Base-by-base conservation (phyloP, 2,329 filamentous ascomycete genomes). In the Metarhizium anisopliae region DNA sequence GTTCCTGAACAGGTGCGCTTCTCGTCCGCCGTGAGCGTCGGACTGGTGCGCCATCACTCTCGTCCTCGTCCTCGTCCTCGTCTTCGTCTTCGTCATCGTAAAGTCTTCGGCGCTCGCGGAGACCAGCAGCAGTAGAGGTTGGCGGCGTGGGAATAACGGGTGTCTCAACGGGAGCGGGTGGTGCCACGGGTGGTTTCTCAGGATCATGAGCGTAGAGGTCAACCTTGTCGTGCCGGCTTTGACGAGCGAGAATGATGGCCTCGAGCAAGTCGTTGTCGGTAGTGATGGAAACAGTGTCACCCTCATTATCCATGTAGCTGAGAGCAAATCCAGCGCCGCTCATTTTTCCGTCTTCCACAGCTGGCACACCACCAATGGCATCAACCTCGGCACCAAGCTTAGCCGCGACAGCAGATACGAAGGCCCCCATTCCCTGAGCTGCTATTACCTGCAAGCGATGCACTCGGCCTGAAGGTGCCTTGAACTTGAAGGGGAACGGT, bases 401-500 rank as follows among this genome's bases (percentile, higher is more conserved):
- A 55, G 85, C 80, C 6, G 85, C 84, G 6, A 99, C 90, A 57
- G 82, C 85, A 30, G 79, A 71, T 32, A 97, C 84, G 57, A 99
- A 85, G 47, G 90, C 84, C 20, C 82, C 83, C 59, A 99, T 84
- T 47, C 94, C 94, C 55, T 90, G 83, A 25, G 87, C 83, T 11
- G 91, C 87, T 54, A 85, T 78, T 32, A 96, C 86, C 66, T 97
- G 94, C 52, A 99, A 76, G 55, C 94, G 85, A 72, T 99, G 94
- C 18, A 97, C 92, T 53, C 94, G 89, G 50, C 93, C 94, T 63
- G 90, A 92, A 1, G 94, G 94, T 2, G 94, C 91, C 77, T 97
- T 97, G 82, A 99, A 99, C 72, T 99, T 99, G 84, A 99, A 99
- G 2, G 93, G 84, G 73, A 97, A 99, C 0, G 93, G 90, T 11